Evolutionary conservation across 2,329 filamentous ascomycete species (phyloP).

Genomic region (Fusarium pseudocircinatum): DNA sequence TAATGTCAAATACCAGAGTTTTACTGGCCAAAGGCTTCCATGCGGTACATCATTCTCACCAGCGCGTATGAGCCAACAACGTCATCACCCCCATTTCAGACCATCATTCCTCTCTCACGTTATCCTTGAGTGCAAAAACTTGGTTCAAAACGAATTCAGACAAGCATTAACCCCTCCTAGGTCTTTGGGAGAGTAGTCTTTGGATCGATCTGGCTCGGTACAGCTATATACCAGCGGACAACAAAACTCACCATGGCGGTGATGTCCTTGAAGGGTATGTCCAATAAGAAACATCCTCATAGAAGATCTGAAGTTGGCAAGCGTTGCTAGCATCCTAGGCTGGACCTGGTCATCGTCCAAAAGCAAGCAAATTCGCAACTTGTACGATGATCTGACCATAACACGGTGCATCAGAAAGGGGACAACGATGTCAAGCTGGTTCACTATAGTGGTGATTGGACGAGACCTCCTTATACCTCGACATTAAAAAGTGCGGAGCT

Average conservation of each 20-base stretch:
- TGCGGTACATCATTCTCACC: too few species aligned
- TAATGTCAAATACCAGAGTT: too few species aligned
- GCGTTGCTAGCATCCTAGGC: rapidly evolving
- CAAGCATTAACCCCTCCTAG: background rate
- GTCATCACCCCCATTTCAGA: too few species aligned
- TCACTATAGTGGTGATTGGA: background rate
- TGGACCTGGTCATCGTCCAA: background rate
- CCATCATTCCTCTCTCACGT: too few species aligned
- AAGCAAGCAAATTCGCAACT: rapidly evolving
- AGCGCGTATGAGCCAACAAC: too few species aligned
- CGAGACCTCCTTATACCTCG: rapidly evolving
- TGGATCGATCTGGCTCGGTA: background rate
- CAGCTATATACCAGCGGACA: background rate
- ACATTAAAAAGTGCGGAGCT: rapidly evolving
- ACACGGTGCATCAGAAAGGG: too few species aligned
- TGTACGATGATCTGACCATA: background rate
- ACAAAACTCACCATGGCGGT: background rate
- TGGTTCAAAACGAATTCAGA: too few species aligned
- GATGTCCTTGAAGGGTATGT: background rate
- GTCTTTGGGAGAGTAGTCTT: rapidly evolving
- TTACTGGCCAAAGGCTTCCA: too few species aligned
- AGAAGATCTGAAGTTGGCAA: rapidly evolving
- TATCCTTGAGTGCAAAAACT: too few species aligned
- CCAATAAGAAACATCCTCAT: background rate
- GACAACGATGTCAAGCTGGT: background rate